Base-by-base conservation (phyloP, 805 yeast species). In the Candida ovalis region DNA sequence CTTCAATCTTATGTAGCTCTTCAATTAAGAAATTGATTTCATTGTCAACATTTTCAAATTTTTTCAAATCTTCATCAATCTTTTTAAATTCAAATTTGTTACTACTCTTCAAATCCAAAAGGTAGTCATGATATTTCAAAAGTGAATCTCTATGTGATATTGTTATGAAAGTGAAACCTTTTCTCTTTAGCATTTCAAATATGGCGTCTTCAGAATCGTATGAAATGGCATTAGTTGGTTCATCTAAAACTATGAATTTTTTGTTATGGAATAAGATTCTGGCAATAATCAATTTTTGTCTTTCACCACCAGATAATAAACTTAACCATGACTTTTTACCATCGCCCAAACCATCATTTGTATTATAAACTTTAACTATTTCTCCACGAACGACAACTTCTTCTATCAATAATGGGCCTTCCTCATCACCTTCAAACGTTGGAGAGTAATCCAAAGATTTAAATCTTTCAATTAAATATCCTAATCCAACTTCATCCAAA, bases 231-330 rank as follows among this genome's bases (percentile, higher is more conserved):
- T 89, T 88, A 3, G 97, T 90, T n/a, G 95, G 87, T 68, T 90
- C 97, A 67, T 90, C 97, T 52, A 90, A 75, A 2, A 90, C 80
- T 3, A 90, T 89, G 65, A 88, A 88, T 62, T 78, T 77, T 42
- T 96, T 96, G 46, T 78, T 78, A 62, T 86, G 88, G 70, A 84
- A 88, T 56, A 90, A 69, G 2, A 90, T 78, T 57, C 97, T 76
- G 0, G 97, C 96, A 71, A 90, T 86, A 65, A 88, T 81, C 64
- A 90, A 77, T 62, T 96, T 80, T 71, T 90, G 97, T 68, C 88
- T 84, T 65, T 90, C 97, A 48, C 97, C 97, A n/a, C 97, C 97
- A 67, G 94, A 85, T 54, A 90, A 76, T n/a, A 90, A 85, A 62
- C 86, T 95, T 60, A 84, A 84, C 97, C 97, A 90, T 21, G 48